Percentiles rank a stretch among this genome's conserved stretches.
These are phyloP conservation scores for Boletus edulis DNA, from an alignment of 768 basidiomycete genomes.

Conservation along the genomic window DNA sequence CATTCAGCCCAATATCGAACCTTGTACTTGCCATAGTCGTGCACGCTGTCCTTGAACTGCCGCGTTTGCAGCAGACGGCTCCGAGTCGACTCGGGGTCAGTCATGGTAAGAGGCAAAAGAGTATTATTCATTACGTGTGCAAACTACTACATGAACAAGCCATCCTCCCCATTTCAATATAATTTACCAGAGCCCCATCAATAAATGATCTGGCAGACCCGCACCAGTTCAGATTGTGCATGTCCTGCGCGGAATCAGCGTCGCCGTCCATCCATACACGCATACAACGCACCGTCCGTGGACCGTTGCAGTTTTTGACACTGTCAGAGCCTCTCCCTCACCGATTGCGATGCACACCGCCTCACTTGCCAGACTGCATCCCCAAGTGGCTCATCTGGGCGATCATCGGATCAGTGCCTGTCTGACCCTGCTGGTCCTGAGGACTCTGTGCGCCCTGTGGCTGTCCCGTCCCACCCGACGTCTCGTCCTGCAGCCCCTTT, in stretches of 20 bases:
- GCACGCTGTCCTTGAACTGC: slow-evolving; percentile 40
- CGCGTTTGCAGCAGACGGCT: slow-evolving; percentile 11
- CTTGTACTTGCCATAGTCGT: slow-evolving; percentile 37
- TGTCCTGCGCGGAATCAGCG: slow-evolving; percentile 9
- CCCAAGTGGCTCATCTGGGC: slow-evolving; percentile 17
- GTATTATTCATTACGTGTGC: slow-evolving; percentile 7
- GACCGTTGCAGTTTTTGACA: not conserved
- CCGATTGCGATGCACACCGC: not conserved
- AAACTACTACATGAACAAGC: not conserved
- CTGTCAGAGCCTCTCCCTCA: not conserved
- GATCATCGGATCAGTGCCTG: slow-evolving; percentile 17
- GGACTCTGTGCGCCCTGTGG: not conserved
- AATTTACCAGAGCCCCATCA: slow-evolving; percentile 12
- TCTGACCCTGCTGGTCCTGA: slow-evolving; percentile 21
- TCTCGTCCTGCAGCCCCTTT: slow-evolving; percentile 18
- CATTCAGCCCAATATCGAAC: not conserved
- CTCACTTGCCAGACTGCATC: slow-evolving; percentile 17
- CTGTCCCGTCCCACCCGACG: slow-evolving; percentile 1
- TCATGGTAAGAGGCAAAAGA: not conserved
- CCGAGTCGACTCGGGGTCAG: not conserved
- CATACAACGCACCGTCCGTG: slow-evolving; percentile 9
- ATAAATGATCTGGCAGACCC: slow-evolving; percentile 5
- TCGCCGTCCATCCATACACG: not conserved
- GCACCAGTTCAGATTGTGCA: slow-evolving; percentile 3
- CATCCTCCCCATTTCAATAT: not conserved